Base-by-base conservation (phyloP, 192 early-diverging fungal species). In the Entophlyctis luteolus region DNA sequence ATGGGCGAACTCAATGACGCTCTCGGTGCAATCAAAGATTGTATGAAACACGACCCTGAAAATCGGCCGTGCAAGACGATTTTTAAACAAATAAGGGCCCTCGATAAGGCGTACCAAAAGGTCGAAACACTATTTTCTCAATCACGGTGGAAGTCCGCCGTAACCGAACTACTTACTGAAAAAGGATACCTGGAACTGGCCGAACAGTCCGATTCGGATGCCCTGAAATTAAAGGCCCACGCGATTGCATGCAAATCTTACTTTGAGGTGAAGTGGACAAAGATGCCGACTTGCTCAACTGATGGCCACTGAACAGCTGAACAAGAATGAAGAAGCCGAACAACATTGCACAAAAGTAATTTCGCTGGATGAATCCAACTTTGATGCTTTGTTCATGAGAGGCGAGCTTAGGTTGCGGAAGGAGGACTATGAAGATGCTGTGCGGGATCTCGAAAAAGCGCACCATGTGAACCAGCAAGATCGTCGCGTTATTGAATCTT, bases 11-110 rank as follows among this genome's bases (percentile, higher is more conserved):
- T 84, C 0, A 76, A 82, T 65, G 83, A 83, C 29, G 88, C 91
- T 6, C 49, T 93, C 32, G 67, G 79, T 0, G 79, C 82, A 59
- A 77, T 90, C 62, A 94, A 95, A 50, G 90, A 92, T 59, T 96
- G 96, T 71, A 77, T 96, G 12, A 83, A 86, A 28, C 87, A 87
- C 3, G 96, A 98, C 70, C 94, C 93, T 1, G 96, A 98, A 47
- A 86, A 98, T 74, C 92, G 91, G 72, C 34, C 75, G 31, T 98
- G 96, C 83, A 94, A 93, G 75, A 76, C 68, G 4, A 65, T 86
- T 4, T 93, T 92, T 70, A 73, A 81, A 27, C 76, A 72, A 50
- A 62, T 94, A 35, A 94, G 93, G 58, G 83, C 84, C 49, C 69
- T 91, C 28, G 87, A 92, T 35, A 91, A 93, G 71, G 78, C 76